These are phyloP conservation scores for Monascus purpureus DNA, from an alignment of 495 filamentous ascomycete genomes.

Conservation along the genomic window DNA sequence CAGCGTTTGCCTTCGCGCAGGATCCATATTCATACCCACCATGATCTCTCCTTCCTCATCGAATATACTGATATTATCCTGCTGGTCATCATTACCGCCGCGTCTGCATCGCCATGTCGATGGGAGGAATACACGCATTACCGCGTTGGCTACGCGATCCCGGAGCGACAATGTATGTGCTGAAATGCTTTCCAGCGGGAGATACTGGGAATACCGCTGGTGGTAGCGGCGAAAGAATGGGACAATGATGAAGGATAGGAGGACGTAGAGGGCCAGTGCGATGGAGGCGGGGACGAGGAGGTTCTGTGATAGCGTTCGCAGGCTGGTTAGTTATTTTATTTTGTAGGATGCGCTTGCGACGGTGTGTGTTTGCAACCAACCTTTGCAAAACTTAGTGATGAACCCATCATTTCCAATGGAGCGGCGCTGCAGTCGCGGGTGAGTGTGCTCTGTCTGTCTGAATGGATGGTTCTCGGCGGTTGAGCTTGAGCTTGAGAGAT, in stretches of 20 bases:
- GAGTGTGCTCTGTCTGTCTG: too few relatives aligned
- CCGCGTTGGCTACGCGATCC: constrained; percentile 39
- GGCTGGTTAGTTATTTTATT: constrained; percentile 7
- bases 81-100: constrained; percentile 28
- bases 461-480: too few relatives aligned
- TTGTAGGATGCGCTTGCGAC: too few relatives aligned
- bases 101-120: constrained; percentile 32
- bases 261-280: constrained; percentile 59
- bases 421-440: too few relatives aligned
- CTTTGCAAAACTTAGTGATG: constrained; percentile 20
- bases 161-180: constrained; percentile 46
- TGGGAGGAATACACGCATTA: constrained; percentile 41
- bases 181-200: constrained; percentile 51
- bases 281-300: constrained; percentile 66
- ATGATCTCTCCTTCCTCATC: constrained; percentile 56
- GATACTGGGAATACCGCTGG: constrained; percentile 55
- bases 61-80: constrained; percentile 50
- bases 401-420: constrained; percentile 17
- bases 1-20: constrained; percentile 33
- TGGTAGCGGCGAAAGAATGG: constrained; percentile 67
- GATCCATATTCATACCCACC: constrained; percentile 42
- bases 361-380: too few relatives aligned
- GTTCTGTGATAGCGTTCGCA: constrained; percentile 38
- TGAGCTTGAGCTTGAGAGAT: too few relatives aligned
- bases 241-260: constrained; percentile 53